phyloP scores from a whole-genome alignment of 2,329 filamentous ascomycete genomes.

The Dothidotthia symphoricarpi region DNA sequence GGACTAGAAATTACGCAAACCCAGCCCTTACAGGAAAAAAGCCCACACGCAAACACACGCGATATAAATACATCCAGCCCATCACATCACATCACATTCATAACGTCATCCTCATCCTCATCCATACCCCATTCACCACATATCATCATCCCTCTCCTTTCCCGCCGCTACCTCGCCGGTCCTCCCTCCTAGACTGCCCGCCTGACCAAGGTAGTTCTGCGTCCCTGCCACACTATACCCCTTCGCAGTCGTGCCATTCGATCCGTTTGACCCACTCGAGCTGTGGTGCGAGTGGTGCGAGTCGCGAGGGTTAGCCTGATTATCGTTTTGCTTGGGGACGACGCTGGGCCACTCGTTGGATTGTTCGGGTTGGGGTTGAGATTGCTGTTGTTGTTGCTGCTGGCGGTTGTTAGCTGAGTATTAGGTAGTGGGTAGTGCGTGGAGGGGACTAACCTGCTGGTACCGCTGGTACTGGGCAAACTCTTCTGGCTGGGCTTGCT shows the following conservation, averaged over 20 bases:
- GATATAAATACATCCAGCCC: no score
- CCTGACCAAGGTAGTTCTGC: conserved; percentile 38
- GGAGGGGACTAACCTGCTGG: conserved; percentile 14
- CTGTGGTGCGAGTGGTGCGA: conserved; percentile 36
- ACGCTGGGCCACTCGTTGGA: conserved; percentile 23
- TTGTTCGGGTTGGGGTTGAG: conserved; percentile 22
- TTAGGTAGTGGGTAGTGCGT: neutral
- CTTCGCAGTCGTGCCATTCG: conserved; percentile 13
- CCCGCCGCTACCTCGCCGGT: conserved; percentile 32
- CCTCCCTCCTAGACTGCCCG: conserved; percentile 23
- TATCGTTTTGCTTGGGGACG: conserved; percentile 17
- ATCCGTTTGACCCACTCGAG: conserved; percentile 14
- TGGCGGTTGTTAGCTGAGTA: conserved; percentile 3
- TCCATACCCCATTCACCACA: conserved; percentile 41
- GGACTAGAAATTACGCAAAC: no score
- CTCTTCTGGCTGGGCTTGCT: conserved; percentile 37
- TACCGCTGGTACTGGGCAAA: conserved; percentile 35
- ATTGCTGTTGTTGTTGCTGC: conserved; percentile 23
- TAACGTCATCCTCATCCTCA: no score
- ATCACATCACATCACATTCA: no score
- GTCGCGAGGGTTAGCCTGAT: conserved; percentile 28
- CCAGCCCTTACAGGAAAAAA: no score
- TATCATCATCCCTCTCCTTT: conserved; percentile 37
- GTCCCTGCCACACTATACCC: conserved; percentile 41
- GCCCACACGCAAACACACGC: no score